phyloP scores from a whole-genome alignment of 2,329 filamentous ascomycete genomes.

The Microsporum ferrugineum region DNA sequence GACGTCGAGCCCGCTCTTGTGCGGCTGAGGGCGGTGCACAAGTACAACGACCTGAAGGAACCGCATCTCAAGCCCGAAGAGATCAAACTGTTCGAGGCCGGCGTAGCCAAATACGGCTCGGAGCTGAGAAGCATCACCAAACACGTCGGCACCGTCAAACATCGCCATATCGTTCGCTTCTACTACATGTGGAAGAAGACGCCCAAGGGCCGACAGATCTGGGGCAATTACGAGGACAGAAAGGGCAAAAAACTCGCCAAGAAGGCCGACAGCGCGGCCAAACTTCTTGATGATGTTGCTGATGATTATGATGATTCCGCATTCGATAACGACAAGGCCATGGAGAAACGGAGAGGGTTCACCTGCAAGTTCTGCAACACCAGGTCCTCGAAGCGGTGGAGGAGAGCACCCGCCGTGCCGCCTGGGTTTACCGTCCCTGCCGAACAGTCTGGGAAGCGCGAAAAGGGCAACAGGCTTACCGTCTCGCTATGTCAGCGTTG shows the following conservation, averaged over 20 bases:
- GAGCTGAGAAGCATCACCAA: conserved; percentile 74
- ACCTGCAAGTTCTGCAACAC: conserved; percentile 87
- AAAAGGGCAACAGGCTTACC: conserved; percentile 63
- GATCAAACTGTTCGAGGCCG: conserved; percentile 84
- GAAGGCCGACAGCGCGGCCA: conserved; percentile 50
- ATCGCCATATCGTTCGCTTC: conserved; percentile 73
- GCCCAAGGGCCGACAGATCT: conserved; percentile 69
- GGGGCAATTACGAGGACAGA: conserved; percentile 76
- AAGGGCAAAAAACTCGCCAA: conserved; percentile 83
- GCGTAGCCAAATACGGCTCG: conserved; percentile 77
- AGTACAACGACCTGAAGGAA: conserved; percentile 64
- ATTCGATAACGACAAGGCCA: conserved; percentile 80
- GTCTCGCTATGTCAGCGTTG: conserved; percentile 82
- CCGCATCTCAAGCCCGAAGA: conserved; percentile 68
- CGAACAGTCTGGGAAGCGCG: conserved; percentile 54
- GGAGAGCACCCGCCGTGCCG: conserved; percentile 68
- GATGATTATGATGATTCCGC: conserved; percentile 90
- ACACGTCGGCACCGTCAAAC: conserved; percentile 66
- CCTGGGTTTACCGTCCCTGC: conserved; percentile 58
- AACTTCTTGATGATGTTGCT: conserved; percentile 82
- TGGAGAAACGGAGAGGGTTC: conserved; percentile 67
- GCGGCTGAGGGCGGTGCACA: conserved; percentile 56
- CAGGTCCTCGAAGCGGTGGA: conserved; percentile 75
- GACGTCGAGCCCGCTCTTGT: conserved; percentile 59
- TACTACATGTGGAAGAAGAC: conserved; percentile 99